Base-by-base conservation (phyloP, 139 green algal species). In the Volvox africanus region DNA sequence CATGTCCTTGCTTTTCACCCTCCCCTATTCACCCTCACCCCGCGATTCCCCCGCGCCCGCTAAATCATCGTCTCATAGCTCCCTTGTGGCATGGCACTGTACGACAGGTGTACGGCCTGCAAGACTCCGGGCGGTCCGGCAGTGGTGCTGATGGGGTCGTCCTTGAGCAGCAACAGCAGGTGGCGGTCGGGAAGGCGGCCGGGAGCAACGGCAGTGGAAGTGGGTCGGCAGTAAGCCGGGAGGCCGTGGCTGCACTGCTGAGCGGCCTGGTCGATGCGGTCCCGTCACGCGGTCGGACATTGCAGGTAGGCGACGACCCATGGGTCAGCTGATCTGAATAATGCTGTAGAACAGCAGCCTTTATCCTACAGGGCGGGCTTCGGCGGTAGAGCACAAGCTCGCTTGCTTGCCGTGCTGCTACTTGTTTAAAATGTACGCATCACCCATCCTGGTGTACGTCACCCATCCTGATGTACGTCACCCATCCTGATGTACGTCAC, bases 31-130 rank as follows among this genome's bases (percentile, higher is more conserved):
- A 26, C 62, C 62, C 19, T 69, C 17, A 69, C 62, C 19, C 17
- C 19, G 19, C 62, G 62, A 69, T 19, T 28, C 16, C 16, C 65
- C 6, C 24, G 12, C 65, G 44, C 44, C 44, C 9, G 44, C 44
- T 55, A 55, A 55, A 55, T 55, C 44, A 55, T 55, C 44, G 44
- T 55, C 44, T 9, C 44, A 5, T 55, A 9, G 44, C 44, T 55
- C 44, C 44, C 9, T 55, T 55, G 44, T 55, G 44, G 44, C 44
- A 55, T 55, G 44, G 44, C 9, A 9, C 9, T 55, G 44, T 55
- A 28, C 73, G 73, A 32, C 77, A 84, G 78, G 78, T 84, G 35
- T 84, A 84, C 78, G 78, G 78, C 78, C 78, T 84, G 20, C 21
- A 61, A 24, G 78, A 84, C 36, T 19, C 18, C 36, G 78, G 78